A percentile compares a stretch with the other conserved stretches of the same genome.
These are phyloP conservation scores for Ceratocystis alfenasii DNA, from an alignment of 2,329 filamentous ascomycete species.

Conservation along the genomic window DNA sequence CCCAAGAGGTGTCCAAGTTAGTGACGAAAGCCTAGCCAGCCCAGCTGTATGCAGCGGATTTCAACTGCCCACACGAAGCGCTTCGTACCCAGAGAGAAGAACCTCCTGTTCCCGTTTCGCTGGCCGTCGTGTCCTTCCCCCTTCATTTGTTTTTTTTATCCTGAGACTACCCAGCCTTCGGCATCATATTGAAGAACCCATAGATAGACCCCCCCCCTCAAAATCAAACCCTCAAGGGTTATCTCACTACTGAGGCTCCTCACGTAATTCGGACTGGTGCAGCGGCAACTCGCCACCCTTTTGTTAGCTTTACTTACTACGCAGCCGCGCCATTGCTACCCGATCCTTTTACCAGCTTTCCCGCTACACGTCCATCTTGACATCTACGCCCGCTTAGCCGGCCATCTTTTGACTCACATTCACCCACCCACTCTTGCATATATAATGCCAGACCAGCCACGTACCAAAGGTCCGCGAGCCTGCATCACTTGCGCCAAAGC, in stretches of 20 bases:
- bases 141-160: neutral
- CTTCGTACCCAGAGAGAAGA: too few relatives aligned
- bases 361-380: neutral
- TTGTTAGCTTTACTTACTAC: neutral
- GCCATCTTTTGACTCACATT: too few relatives aligned
- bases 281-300: neutral
- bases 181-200: neutral
- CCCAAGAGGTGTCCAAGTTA: too few relatives aligned
- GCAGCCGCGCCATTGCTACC: neutral
- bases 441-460: constrained; percentile 7
- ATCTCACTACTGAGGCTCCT: neutral
- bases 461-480: constrained; percentile 36
- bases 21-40: too few relatives aligned
- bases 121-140: neutral
- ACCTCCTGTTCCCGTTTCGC: neutral
- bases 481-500: constrained; percentile 41
- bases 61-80: too few relatives aligned
- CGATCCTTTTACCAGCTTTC: neutral
- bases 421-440: neutral
- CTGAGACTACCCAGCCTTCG: neutral
- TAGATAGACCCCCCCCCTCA: neutral
- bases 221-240: neutral
- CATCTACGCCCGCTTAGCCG: neutral
- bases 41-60: too few relatives aligned
- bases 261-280: neutral